Conservation (phyloP, 495 filamentous ascomycete genomes). For the Podospora pseudoanserina region DNA sequence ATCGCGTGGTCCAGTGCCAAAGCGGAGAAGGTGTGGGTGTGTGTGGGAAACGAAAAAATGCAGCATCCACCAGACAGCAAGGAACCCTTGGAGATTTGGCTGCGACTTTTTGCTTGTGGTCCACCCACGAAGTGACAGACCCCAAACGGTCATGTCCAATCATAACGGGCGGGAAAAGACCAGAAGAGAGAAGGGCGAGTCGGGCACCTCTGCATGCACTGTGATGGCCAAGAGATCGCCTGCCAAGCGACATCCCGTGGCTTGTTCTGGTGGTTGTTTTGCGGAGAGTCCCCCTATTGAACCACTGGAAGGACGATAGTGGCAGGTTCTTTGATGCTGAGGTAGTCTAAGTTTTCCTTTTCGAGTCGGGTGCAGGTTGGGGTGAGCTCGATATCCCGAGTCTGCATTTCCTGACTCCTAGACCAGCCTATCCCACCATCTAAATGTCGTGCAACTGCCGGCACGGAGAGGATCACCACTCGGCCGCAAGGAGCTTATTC, state of each 20-base stretch:
- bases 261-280: not conserved
- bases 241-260: not conserved
- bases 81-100: not conserved
- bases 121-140: not conserved
- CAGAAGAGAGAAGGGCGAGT: not conserved
- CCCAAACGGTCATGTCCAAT: slow-evolving; percentile 13
- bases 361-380: not conserved
- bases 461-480: not conserved
- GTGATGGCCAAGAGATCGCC: slow-evolving; percentile 11
- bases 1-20: not conserved
- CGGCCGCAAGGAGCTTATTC: slow-evolving; percentile 4
- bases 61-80: not conserved
- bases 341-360: not conserved
- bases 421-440: not conserved
- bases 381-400: not conserved
- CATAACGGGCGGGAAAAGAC: not conserved
- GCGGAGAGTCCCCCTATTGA: not conserved
- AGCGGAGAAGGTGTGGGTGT: not conserved
- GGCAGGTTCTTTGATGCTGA: not conserved
- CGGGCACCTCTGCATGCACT: slow-evolving; percentile 6
- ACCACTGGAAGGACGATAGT: not conserved
- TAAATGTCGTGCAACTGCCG: slow-evolving; percentile 10
- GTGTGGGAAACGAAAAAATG: not conserved
- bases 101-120: not conserved
- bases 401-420: not conserved